Percentiles rank a stretch among this genome's conserved stretches.
phyloP scores from a whole-genome alignment of 2,329 filamentous ascomycete genomes.

The Rhynchosporium agropyri region DNA sequence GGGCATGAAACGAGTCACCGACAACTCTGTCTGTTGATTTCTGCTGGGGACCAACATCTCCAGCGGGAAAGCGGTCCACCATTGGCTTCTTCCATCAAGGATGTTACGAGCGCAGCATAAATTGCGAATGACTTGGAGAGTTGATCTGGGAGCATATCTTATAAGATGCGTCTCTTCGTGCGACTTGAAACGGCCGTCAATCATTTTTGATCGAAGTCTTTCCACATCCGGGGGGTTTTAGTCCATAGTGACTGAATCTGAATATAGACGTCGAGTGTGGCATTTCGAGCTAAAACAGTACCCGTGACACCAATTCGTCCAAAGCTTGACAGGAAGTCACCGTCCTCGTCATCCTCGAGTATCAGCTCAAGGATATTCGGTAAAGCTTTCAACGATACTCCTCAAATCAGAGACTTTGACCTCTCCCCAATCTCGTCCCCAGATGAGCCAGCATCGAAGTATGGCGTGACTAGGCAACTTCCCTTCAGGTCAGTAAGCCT shows the following conservation, averaged over 20 bases:
- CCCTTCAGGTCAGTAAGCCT: not conserved
- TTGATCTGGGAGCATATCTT: not conserved
- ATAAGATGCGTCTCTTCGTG: not conserved
- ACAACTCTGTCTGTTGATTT: conserved; percentile 8
- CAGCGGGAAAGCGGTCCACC: not conserved
- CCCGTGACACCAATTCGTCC: not conserved
- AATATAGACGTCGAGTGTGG: no score
- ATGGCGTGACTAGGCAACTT: not conserved
- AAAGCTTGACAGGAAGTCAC: not conserved
- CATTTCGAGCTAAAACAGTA: no score
- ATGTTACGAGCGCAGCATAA: not conserved
- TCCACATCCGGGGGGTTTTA: not conserved
- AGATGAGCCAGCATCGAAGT: not conserved
- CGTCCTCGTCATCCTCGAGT: not conserved
- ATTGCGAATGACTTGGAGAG: not conserved
- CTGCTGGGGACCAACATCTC: not conserved
- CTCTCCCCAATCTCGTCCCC: conserved; percentile 1
- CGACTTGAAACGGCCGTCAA: not conserved
- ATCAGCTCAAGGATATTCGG: not conserved
- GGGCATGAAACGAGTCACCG: conserved; percentile 4
- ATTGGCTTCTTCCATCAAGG: not conserved
- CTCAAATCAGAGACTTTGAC: not conserved
- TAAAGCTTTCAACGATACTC: not conserved
- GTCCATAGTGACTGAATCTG: no score
- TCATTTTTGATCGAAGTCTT: not conserved